These are phyloP conservation scores for Petunia axillaris DNA, from an alignment of 257 asterid species.

Conservation along the genomic window DNA sequence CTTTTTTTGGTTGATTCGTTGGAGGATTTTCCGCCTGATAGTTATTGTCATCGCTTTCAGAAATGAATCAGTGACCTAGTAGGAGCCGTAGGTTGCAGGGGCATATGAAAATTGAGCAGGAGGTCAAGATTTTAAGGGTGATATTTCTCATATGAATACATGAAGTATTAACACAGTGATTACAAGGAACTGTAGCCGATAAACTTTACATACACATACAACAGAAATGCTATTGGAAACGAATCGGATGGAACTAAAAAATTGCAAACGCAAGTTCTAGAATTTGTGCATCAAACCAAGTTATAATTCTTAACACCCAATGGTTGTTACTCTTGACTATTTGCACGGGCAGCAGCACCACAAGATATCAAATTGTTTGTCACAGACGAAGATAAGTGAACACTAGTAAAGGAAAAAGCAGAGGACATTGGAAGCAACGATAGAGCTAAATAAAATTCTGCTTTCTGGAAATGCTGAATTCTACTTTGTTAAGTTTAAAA, in stretches of 20 bases:
- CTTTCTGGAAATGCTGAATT: background rate
- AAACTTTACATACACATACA: too few species aligned
- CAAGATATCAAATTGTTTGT: background rate
- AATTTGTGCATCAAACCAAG: too few species aligned
- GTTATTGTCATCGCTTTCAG: background rate
- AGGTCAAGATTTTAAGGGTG: background rate
- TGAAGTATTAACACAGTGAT: background rate
- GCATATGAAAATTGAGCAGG: background rate
- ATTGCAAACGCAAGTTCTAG: too few species aligned
- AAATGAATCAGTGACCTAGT: background rate
- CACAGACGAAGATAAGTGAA: background rate
- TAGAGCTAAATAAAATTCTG: background rate
- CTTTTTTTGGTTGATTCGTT: background rate
- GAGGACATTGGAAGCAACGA: background rate
- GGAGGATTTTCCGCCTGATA: background rate
- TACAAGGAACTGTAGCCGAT: too few species aligned
- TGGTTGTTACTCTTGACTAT: background rate
- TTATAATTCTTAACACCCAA: too few species aligned
- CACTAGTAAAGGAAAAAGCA: background rate
- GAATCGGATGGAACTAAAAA: too few species aligned
- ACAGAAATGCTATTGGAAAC: too few species aligned
- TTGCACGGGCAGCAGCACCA: background rate
- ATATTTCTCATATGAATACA: background rate
- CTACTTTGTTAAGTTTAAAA: too few species aligned
- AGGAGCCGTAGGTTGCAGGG: background rate